Conservation (phyloP, 345 rosid species). For the Hypericum perforatum region DNA sequence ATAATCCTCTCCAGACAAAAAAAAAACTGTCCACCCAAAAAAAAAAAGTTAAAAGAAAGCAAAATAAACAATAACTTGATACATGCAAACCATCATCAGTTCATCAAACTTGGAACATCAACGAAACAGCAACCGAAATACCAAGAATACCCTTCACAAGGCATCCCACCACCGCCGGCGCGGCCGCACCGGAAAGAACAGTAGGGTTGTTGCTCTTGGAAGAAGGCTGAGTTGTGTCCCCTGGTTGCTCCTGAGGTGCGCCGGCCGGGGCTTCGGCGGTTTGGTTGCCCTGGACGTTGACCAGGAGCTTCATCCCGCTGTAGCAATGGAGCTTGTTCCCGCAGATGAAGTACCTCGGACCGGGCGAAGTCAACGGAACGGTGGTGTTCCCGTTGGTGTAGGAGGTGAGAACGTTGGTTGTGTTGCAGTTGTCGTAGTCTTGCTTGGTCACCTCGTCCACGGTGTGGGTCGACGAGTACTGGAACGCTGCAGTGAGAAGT, state of each 20-base stretch:
- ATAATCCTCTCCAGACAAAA: too few relatives aligned
- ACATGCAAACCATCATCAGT: too few relatives aligned
- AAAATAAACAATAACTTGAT: too few relatives aligned
- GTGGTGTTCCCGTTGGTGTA: constrained; percentile 78
- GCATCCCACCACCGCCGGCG: background rate
- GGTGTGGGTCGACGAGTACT: constrained; percentile 50
- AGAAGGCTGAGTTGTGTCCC: constrained; percentile 9
- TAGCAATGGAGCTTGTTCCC: constrained; percentile 66
- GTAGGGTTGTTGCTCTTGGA: background rate
- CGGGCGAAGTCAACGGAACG: constrained; percentile 43
- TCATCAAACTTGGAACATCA: too few relatives aligned
- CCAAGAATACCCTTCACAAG: too few relatives aligned
- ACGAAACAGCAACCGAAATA: too few relatives aligned
- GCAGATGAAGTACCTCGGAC: constrained; percentile 45
- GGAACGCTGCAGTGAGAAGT: constrained; percentile 37
- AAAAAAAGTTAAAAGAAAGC: too few relatives aligned
- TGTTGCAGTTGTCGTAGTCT: constrained; percentile 45
- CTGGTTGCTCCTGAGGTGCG: constrained; percentile 38
- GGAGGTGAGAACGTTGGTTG: constrained; percentile 32
- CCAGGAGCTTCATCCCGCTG: constrained; percentile 76
- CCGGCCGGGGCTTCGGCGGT: constrained; percentile 31
- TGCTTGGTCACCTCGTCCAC: constrained; percentile 47
- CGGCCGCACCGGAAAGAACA: background rate
- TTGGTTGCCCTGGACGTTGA: constrained; percentile 30
- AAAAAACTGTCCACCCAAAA: too few relatives aligned